These are phyloP conservation scores for Oryza coarctata DNA, from an alignment of 176 grass and related monocot species.

Conservation along the genomic window DNA sequence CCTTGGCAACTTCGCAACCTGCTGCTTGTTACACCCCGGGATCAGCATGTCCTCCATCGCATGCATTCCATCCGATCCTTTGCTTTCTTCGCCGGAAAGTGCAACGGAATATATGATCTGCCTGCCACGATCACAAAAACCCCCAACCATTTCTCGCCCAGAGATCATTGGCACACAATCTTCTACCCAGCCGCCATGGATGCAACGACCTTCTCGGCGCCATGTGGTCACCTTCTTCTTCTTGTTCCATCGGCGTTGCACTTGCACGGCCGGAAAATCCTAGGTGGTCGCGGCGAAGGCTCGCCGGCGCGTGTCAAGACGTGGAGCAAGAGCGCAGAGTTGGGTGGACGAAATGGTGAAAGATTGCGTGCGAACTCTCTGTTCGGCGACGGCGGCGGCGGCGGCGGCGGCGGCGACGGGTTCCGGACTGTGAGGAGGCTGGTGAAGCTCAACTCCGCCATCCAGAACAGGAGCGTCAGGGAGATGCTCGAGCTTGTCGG, in stretches of 20 bases:
- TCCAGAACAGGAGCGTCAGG: conserved; percentile 64
- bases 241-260: neutral
- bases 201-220: neutral
- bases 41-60: conserved; percentile 45
- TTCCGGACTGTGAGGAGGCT: conserved; percentile 49
- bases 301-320: neutral
- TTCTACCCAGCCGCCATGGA: conserved; percentile 38
- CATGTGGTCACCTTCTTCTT: neutral
- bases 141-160: neutral
- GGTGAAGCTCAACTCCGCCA: conserved; percentile 60
- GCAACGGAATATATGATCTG: conserved; percentile 11
- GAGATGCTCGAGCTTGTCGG: conserved; percentile 49
- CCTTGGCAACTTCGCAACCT: conserved; percentile 41
- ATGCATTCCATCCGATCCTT: conserved; percentile 68
- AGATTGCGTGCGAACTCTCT: neutral
- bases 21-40: neutral
- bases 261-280: neutral
- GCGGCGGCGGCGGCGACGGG: conserved; percentile 20
- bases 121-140: neutral
- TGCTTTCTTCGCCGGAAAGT: conserved; percentile 41
- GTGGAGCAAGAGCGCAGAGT: neutral
- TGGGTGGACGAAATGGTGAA: neutral
- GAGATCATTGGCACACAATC: no score
- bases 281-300: neutral
- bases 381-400: conserved; percentile 28